Evolutionary conservation across 2,329 filamentous ascomycete genomes (phyloP).

Genomic region (Penicillium janthinellum): DNA sequence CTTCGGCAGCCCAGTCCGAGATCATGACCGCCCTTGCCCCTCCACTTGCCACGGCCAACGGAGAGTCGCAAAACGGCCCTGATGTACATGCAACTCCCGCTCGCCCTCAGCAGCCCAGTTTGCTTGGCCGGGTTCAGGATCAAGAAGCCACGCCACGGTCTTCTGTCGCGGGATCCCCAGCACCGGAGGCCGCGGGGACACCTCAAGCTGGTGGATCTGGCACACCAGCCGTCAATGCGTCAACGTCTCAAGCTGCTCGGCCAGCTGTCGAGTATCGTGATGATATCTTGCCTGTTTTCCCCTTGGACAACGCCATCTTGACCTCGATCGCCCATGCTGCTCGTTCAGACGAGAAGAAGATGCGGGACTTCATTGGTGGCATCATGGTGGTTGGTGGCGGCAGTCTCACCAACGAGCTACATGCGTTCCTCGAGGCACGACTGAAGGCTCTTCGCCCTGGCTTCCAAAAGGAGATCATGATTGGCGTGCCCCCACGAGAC

Average conservation of each 20-base stretch:
- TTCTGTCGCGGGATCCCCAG: conserved; percentile 85
- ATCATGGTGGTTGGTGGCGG: conserved; percentile 91
- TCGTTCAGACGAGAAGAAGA: conserved; percentile 86
- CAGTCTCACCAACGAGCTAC: conserved; percentile 77
- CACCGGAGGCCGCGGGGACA: conserved; percentile 73
- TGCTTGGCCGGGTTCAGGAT: conserved; percentile 68
- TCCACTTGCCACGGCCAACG: conserved; percentile 34
- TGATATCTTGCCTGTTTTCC: conserved; percentile 75
- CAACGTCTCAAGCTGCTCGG: conserved; percentile 41
- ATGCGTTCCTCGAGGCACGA: conserved; percentile 78
- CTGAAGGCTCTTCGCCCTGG: conserved; percentile 66
- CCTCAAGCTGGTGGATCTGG: conserved; percentile 55
- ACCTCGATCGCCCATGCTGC: conserved; percentile 86
- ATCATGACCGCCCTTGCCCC: conserved; percentile 57
- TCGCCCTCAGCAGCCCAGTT: conserved; percentile 65
- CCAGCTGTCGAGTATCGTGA: conserved; percentile 66
- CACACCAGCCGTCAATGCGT: conserved; percentile 42
- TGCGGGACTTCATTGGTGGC: conserved; percentile 82
- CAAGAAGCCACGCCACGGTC: conserved; percentile 76
- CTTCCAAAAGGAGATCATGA: conserved; percentile 68
- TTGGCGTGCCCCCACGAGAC: conserved; percentile 76
- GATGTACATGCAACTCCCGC: conserved; percentile 49
- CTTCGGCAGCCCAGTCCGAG: conserved; percentile 78
- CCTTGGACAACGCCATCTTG: conserved; percentile 86
- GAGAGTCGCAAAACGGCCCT: conserved; percentile 40